Evolutionary conservation across 306 rosid genomes (phyloP).

Genomic region (Senna tora): DNA sequence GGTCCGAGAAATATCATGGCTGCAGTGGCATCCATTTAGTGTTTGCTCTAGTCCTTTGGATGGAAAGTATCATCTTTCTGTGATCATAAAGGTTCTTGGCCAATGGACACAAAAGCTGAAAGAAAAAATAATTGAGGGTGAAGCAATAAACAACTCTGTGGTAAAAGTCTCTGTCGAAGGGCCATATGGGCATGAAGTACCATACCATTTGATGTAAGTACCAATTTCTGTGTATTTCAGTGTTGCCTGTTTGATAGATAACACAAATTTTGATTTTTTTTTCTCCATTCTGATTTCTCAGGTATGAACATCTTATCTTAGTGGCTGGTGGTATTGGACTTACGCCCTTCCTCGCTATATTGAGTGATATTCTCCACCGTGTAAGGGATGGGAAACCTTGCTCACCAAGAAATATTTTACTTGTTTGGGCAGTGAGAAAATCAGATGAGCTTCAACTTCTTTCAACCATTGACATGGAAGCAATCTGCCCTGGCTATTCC

Average conservation of each 20-base stretch:
- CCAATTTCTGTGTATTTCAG: slow-evolving; percentile 13
- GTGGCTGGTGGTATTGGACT: slow-evolving; percentile 98
- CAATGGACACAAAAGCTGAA: slow-evolving; percentile 72
- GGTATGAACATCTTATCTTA: slow-evolving; percentile 85
- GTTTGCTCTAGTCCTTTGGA: slow-evolving; percentile 94
- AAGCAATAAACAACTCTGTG: slow-evolving; percentile 41
- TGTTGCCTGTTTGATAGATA: slow-evolving; percentile 12
- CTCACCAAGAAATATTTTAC: slow-evolving; percentile 58
- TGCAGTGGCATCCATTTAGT: slow-evolving; percentile 99
- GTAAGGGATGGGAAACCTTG: slow-evolving; percentile 73
- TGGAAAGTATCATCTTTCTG: slow-evolving; percentile 74
- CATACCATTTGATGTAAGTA: slow-evolving; percentile 82
- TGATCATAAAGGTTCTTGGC: slow-evolving; percentile 91
- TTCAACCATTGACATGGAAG: slow-evolving; percentile 67
- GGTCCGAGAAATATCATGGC: slow-evolving; percentile 81
- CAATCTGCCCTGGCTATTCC: slow-evolving; percentile 64
- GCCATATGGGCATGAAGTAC: slow-evolving; percentile 90
- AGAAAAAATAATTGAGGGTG: slow-evolving; percentile 49
- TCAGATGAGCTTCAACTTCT: slow-evolving; percentile 84
- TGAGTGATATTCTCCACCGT: slow-evolving; percentile 86
- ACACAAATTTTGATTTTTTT: too few relatives aligned
- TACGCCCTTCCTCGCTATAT: slow-evolving; percentile 88
- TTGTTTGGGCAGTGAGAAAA: slow-evolving; percentile 88
- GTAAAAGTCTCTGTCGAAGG: slow-evolving; percentile 87
- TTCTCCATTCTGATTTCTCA: slow-evolving; percentile 38